phyloP scores from a whole-genome alignment of 345 rosid species.

The Kandelia obovata region DNA sequence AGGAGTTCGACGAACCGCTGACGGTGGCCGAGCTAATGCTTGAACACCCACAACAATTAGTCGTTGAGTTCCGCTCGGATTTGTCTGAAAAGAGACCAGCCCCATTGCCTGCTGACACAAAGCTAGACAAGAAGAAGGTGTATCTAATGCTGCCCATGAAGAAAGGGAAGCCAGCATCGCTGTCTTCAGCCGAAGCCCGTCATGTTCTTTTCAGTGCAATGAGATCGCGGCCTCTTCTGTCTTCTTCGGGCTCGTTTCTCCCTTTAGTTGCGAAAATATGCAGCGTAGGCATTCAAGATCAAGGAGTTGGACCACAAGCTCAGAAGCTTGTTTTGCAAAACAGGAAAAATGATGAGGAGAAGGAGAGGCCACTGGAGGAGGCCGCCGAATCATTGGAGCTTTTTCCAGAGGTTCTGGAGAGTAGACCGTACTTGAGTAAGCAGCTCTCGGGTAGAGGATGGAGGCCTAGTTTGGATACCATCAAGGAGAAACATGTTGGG shows the following conservation, averaged over 20 bases:
- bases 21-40: conserved; percentile 85
- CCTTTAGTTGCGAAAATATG: conserved; percentile 48
- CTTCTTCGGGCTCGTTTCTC: conserved; percentile 34
- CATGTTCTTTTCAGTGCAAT: conserved; percentile 42
- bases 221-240: conserved; percentile 30
- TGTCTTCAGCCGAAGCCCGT: conserved; percentile 48
- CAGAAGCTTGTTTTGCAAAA: conserved; percentile 6
- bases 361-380: conserved; percentile 16
- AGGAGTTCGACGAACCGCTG: conserved; percentile 37
- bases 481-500: conserved; percentile 56
- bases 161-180: conserved; percentile 38
- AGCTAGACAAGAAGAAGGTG: conserved; percentile 47
- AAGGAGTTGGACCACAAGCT: neutral
- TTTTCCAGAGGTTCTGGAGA: conserved; percentile 30
- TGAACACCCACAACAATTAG: conserved; percentile 70
- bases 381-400: conserved; percentile 14
- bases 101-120: conserved; percentile 73
- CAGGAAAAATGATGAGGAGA: conserved; percentile 11
- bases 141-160: conserved; percentile 64
- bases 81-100: conserved; percentile 36
- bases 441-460: conserved; percentile 70
- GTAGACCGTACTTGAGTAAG: conserved; percentile 49
- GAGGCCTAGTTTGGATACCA: conserved; percentile 80
- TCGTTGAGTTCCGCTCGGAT: conserved; percentile 52
- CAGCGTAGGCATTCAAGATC: conserved; percentile 22